phyloP scores from a whole-genome alignment of 2,329 filamentous ascomycete genomes.

The Venturia pyrina region DNA sequence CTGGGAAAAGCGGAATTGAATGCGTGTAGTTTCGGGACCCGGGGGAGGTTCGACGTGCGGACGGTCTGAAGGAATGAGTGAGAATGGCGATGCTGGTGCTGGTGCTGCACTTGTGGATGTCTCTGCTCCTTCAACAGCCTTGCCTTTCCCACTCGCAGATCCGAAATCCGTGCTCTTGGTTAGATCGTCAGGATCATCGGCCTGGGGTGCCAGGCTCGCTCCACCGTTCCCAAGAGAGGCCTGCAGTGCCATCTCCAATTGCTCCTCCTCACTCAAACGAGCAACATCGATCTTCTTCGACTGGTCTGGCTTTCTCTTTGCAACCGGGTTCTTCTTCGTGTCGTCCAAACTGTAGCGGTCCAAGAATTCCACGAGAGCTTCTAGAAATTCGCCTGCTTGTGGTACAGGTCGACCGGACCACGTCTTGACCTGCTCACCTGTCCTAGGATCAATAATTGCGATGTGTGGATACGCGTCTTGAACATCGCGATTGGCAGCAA shows the following conservation, averaged over 20 bases:
- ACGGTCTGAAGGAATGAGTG: conserved; percentile 58
- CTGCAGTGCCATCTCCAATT: conserved; percentile 86
- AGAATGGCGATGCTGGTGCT: conserved; percentile 41
- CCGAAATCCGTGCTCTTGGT: conserved; percentile 53
- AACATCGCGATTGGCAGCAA: conserved; percentile 61
- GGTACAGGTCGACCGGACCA: conserved; percentile 84
- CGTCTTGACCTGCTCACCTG: conserved; percentile 92
- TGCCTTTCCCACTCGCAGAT: conserved; percentile 39
- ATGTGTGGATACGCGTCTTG: conserved; percentile 92
- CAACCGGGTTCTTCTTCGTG: conserved; percentile 87
- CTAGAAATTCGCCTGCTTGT: conserved; percentile 68
- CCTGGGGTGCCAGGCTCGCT: conserved; percentile 31
- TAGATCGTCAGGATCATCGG: conserved; percentile 77
- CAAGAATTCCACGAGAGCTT: conserved; percentile 90
- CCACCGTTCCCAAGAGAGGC: conserved; percentile 62
- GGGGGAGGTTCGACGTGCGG: conserved; percentile 70
- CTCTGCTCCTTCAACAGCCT: conserved; percentile 22
- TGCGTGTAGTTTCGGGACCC: conserved; percentile 66
- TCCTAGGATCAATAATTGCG: conserved; percentile 88
- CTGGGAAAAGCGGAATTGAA: conserved; percentile 81
- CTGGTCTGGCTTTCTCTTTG: conserved; percentile 62
- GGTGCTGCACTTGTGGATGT: conserved; percentile 17
- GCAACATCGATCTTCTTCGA: conserved; percentile 64
- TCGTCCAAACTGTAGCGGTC: conserved; percentile 86
- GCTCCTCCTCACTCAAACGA: conserved; percentile 92